phyloP scores from a whole-genome alignment of 345 rosid genomes.

The Diplotaxis tenuifolia region DNA sequence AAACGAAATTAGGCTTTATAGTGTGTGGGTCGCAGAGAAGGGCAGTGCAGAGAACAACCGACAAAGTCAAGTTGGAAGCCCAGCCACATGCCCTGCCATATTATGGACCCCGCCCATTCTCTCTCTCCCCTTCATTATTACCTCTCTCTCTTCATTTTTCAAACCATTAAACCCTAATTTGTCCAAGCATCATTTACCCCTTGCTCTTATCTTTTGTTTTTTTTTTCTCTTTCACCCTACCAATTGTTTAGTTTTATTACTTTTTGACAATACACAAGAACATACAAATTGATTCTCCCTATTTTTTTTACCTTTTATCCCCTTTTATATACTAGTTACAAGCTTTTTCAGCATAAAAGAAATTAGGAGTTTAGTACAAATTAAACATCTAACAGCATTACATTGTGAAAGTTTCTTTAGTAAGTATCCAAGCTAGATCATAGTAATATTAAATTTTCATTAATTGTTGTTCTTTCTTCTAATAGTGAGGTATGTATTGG shows the following conservation, averaged over 20 bases:
- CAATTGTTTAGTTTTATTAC: not conserved
- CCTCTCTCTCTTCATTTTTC: slow-evolving; percentile 23
- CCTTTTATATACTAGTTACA: not conserved
- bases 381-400: not conserved
- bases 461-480: no score
- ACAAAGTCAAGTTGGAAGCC: slow-evolving; percentile 97
- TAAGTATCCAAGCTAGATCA: not conserved
- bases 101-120: slow-evolving; percentile 50
- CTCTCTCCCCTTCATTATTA: slow-evolving; percentile 51
- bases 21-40: slow-evolving; percentile 36
- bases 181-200: slow-evolving; percentile 23
- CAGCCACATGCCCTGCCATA: slow-evolving; percentile 91
- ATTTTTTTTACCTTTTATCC: not conserved
- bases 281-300: not conserved
- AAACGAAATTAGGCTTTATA: not conserved
- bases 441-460: no score
- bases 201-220: slow-evolving; percentile 24
- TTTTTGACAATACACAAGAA: not conserved
- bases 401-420: not conserved
- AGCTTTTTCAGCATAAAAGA: not conserved
- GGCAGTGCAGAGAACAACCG: slow-evolving; percentile 61
- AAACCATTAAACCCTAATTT: slow-evolving; percentile 37
- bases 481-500: no score
- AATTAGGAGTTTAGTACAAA: slow-evolving; percentile 1
- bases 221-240: slow-evolving; percentile 17